These are phyloP conservation scores for Trichoderma erinaceum DNA, from an alignment of 495 filamentous ascomycete genomes.

Conservation along the genomic window DNA sequence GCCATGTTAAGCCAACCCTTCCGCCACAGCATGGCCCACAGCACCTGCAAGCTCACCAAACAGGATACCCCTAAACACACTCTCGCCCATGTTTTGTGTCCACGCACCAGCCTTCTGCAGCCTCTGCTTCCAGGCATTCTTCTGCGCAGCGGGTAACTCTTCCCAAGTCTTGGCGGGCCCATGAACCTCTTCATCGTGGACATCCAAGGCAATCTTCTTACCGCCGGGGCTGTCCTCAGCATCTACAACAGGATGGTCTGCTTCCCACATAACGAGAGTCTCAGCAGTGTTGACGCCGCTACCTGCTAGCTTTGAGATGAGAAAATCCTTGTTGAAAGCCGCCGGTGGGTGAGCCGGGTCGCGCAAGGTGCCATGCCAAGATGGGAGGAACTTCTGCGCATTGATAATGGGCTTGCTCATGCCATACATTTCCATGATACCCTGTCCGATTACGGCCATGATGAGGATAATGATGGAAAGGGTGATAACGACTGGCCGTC, in stretches of 20 bases:
- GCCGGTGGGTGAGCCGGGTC: background rate
- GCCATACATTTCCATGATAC: slow-evolving; percentile 61
- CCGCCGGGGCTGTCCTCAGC: background rate
- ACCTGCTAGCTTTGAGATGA: slow-evolving; percentile 22
- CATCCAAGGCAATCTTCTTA: slow-evolving; percentile 20
- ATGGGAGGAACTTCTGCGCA: slow-evolving; percentile 24
- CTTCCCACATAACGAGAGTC: slow-evolving; percentile 26
- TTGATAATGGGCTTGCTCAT: slow-evolving; percentile 52
- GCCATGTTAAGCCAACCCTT: background rate
- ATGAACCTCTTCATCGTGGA: slow-evolving; percentile 42
- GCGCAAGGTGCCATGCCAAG: slow-evolving; percentile 16
- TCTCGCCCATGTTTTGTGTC: slow-evolving; percentile 64
- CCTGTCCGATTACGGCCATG: slow-evolving; percentile 57
- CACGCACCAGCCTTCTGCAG: slow-evolving; percentile 67
- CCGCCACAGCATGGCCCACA: slow-evolving; percentile 46
- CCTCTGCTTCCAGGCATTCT: slow-evolving; percentile 59
- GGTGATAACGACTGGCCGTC: slow-evolving; percentile 41
- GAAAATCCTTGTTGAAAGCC: slow-evolving; percentile 18
- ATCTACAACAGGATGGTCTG: background rate
- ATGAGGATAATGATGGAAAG: slow-evolving; percentile 49
- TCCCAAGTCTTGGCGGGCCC: slow-evolving; percentile 56
- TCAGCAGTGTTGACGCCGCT: slow-evolving; percentile 19
- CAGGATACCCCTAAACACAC: slow-evolving; percentile 64
- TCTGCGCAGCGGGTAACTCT: slow-evolving; percentile 53
- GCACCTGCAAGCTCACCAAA: slow-evolving; percentile 62